Evolutionary conservation across 1,284 basidiomycete species (phyloP).

Genomic region (Trichosporon sp.): DNA sequence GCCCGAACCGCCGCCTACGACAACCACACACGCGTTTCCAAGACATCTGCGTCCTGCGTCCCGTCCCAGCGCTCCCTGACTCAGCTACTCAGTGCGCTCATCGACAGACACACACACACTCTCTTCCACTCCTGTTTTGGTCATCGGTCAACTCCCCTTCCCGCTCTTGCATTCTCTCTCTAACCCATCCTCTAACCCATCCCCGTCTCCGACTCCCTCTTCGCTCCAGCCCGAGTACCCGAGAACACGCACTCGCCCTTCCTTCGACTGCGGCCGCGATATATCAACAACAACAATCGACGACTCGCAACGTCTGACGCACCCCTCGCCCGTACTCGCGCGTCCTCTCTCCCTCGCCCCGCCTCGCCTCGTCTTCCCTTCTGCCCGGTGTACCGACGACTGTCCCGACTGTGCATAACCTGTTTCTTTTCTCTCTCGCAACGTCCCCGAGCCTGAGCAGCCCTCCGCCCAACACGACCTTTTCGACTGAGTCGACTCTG

Average conservation of each 20-base stretch:
- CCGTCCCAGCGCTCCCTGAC: neutral
- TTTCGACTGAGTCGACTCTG: neutral
- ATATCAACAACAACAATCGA: constrained; percentile 10
- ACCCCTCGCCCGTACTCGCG: constrained; percentile 3
- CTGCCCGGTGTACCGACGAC: neutral
- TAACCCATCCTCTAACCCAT: neutral
- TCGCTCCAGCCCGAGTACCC: constrained; percentile 6
- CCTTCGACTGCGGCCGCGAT: neutral
- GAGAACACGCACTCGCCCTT: neutral
- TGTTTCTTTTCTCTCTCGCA: neutral
- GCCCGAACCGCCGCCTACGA: constrained; percentile 18
- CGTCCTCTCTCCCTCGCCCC: neutral
- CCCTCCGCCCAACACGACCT: neutral
- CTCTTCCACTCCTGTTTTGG: neutral
- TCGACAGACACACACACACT: neutral
- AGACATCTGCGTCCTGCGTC: neutral
- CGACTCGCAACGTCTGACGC: constrained; percentile 4
- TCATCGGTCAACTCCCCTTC: neutral
- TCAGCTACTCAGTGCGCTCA: neutral
- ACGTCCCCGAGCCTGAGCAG: neutral
- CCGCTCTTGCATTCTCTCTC: neutral
- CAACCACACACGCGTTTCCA: constrained; percentile 14
- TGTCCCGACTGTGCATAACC: neutral
- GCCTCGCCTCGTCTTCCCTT: neutral
- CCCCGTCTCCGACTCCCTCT: neutral